Conservation (phyloP, 2,329 filamentous ascomycete genomes). For the Aspergillus ustus region DNA sequence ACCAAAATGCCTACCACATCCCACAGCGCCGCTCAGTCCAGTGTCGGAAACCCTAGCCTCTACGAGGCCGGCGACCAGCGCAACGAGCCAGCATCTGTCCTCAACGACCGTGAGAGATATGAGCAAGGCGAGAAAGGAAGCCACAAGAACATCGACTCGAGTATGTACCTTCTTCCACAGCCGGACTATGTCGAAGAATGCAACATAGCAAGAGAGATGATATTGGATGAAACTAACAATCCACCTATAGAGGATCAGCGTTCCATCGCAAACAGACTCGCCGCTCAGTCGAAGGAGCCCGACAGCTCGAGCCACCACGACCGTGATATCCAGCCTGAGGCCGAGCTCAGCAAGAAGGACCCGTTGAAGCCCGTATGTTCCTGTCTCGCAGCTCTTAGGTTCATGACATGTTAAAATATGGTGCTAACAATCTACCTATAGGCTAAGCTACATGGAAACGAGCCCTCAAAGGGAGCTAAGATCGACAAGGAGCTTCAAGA, state of each 20-base stretch:
- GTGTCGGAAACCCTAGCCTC: constrained; percentile 67
- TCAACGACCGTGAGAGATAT: constrained; percentile 63
- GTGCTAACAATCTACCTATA: constrained; percentile 26
- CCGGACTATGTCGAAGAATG: not conserved
- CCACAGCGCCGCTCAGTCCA: constrained; percentile 57
- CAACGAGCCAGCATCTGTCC: constrained; percentile 60
- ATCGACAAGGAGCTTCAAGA: constrained; percentile 51
- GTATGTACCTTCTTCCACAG: constrained; percentile 50
- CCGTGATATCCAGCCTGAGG: constrained; percentile 37
- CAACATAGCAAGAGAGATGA: not conserved
- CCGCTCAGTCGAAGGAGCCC: constrained; percentile 37
- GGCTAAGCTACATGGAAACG: constrained; percentile 52
- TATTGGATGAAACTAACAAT: not conserved
- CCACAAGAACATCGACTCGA: constrained; percentile 72
- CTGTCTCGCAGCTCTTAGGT: not conserved
- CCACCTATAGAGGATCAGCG: constrained; percentile 46
- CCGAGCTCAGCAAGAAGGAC: constrained; percentile 46
- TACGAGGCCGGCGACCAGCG: constrained; percentile 82
- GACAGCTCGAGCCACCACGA: constrained; percentile 33
- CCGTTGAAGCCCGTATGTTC: constrained; percentile 47
- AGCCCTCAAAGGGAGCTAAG: constrained; percentile 52
- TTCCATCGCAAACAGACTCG: constrained; percentile 51
- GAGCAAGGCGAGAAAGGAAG: constrained; percentile 73
- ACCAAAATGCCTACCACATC: constrained; percentile 37
- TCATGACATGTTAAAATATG: not conserved